Conservation (phyloP, 2,329 filamentous ascomycete species). For the Cordyceps cateniannulata region DNA sequence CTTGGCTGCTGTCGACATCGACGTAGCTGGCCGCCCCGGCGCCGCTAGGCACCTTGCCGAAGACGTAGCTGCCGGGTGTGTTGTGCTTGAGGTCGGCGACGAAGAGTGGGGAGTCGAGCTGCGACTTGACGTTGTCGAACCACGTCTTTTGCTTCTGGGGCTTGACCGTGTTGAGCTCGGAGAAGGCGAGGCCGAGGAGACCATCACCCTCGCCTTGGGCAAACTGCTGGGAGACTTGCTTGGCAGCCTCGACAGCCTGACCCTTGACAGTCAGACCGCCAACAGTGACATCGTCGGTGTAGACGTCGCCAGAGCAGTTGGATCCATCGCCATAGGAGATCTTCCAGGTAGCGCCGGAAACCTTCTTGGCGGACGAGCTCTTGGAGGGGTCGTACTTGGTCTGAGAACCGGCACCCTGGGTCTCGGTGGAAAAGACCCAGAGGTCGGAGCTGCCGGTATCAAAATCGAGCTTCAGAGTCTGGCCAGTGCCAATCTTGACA, state of each 20-base stretch:
- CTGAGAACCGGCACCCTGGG: slow-evolving; percentile 27
- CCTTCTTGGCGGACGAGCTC: slow-evolving; percentile 31
- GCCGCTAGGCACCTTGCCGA: slow-evolving; percentile 51
- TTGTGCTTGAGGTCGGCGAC: slow-evolving; percentile 60
- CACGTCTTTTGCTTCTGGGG: slow-evolving; percentile 40
- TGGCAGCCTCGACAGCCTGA: slow-evolving; percentile 39
- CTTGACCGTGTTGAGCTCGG: slow-evolving; percentile 34
- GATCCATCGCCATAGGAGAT: slow-evolving; percentile 41
- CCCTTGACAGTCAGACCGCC: slow-evolving; percentile 34
- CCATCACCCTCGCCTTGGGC: slow-evolving; percentile 37
- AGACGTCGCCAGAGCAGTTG: slow-evolving; percentile 36
- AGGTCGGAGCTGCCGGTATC: slow-evolving; percentile 38
- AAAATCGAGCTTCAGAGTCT: slow-evolving; percentile 34
- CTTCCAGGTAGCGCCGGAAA: slow-evolving; percentile 33
- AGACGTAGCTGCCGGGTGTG: slow-evolving; percentile 56
- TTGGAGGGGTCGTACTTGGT: slow-evolving; percentile 30
- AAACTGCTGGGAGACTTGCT: slow-evolving; percentile 31
- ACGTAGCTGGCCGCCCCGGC: slow-evolving; percentile 54
- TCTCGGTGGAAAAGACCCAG: slow-evolving; percentile 30
- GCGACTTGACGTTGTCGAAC: slow-evolving; percentile 26
- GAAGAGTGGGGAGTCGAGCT: slow-evolving; percentile 43
- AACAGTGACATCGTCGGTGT: slow-evolving; percentile 36
- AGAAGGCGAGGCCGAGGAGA: slow-evolving; percentile 30
- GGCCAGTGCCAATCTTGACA: slow-evolving; percentile 21
- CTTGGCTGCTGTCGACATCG: slow-evolving; percentile 52